These are phyloP conservation scores for Trichoderma brevicompactum DNA, from an alignment of 2,329 filamentous ascomycete genomes.

Conservation along the genomic window DNA sequence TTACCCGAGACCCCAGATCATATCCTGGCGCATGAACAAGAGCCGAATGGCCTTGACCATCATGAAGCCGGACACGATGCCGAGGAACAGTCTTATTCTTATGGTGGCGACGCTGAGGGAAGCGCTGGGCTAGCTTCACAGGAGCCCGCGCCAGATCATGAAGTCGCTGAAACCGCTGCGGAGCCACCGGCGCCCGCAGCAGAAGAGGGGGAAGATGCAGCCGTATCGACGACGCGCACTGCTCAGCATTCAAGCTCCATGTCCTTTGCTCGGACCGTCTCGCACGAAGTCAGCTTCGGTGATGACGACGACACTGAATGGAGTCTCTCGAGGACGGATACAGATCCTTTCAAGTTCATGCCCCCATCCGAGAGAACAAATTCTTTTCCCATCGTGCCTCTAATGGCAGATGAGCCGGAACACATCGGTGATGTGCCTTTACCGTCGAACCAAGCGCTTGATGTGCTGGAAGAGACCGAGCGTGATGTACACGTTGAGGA, in stretches of 20 bases:
- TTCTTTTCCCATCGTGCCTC: constrained; percentile 64
- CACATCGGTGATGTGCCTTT: constrained; percentile 46
- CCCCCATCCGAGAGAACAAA: constrained; percentile 61
- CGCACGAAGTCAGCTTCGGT: constrained; percentile 63
- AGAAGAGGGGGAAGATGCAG: neutral
- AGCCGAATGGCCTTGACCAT: neutral
- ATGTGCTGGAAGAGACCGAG: constrained; percentile 59
- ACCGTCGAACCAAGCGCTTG: constrained; percentile 56
- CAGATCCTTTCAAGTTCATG: constrained; percentile 62
- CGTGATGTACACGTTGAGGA: constrained; percentile 51
- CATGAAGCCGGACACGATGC: constrained; percentile 22
- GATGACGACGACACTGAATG: constrained; percentile 65
- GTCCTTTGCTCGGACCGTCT: constrained; percentile 67
- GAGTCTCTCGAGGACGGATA: constrained; percentile 55
- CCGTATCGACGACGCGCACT: constrained; percentile 12
- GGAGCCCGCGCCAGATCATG: constrained; percentile 28
- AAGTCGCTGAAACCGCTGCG: constrained; percentile 22
- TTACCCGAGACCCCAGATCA: constrained; percentile 14
- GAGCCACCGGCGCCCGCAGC: constrained; percentile 5
- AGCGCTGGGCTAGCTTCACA: constrained; percentile 37
- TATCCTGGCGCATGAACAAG: neutral
- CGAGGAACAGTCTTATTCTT: constrained; percentile 33
- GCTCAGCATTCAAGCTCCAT: constrained; percentile 63
- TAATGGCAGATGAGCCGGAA: constrained; percentile 39
- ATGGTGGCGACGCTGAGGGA: constrained; percentile 35